Base-by-base conservation (phyloP, 179 eudicot species). In the Drosera spatulata region DNA sequence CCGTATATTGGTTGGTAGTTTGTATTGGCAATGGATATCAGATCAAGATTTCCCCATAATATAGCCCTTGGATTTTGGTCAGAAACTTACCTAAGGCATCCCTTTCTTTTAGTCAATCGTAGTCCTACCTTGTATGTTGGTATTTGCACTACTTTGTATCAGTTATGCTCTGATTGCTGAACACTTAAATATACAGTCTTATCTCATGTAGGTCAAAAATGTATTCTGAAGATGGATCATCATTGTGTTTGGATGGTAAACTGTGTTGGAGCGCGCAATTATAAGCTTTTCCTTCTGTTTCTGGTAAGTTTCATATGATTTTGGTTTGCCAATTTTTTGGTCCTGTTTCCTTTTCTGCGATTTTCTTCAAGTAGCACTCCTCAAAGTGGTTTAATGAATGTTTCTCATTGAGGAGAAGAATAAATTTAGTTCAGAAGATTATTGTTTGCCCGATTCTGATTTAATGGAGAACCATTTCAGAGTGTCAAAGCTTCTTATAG, bases 151-250 rank as follows among this genome's bases (percentile, higher is more conserved):
- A 22, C 33, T 22, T 22, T 22, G 33, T 22, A 22, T 22, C 33
- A 1, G 33, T 22, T 22, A 22, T 22, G 33, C 33, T 22, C 33
- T 22, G 33, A 22, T 22, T 22, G 33, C 33, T 22, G 33, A 22
- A 22, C 33, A 22, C 33, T 22, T 22, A 22, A 22, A 22, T 22
- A 22, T 22, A 22, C 33, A 22, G 33, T 22, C 33, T 22, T 22
- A 22, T 22, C 33, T 22, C 33, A 22, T 22, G 33, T 33, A 56
- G 60, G 60, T 56, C 43, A 10, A 41, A 56, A 44, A 44, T 37
- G 60, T 56, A 44, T 56, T 39, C 60, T 56, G 9, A 56, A 56
- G 40, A 56, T 56, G 60, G 60, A 56, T 41, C 60, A 56, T 15
- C 60, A 56, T 38, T 56, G 60, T 41, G 60, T 56, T 11, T 56